Percentiles rank a stretch among this genome's conserved stretches.
Evolutionary conservation across 495 filamentous ascomycete species (phyloP).

Genomic region (Tuber melanosporum): DNA sequence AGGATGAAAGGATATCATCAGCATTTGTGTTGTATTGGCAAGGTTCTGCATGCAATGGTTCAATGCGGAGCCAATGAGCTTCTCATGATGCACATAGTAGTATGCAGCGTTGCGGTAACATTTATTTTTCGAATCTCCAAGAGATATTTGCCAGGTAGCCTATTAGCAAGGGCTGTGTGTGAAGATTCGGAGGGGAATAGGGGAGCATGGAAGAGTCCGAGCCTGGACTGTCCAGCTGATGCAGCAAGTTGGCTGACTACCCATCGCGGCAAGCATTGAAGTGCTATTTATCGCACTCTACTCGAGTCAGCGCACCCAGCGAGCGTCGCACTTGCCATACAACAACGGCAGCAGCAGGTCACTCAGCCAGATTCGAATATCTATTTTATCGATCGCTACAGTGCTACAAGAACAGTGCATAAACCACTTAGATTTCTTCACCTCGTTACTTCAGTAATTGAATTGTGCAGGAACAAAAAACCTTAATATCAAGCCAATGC

Average conservation of each 20-base stretch:
- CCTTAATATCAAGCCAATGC: not conserved
- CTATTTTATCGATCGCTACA: not conserved
- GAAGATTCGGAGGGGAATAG: not conserved
- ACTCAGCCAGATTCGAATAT: not conserved
- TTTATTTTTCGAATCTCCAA: constrained; percentile 3
- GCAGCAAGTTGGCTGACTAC: not conserved
- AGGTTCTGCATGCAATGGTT: not conserved
- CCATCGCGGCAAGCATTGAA: not conserved
- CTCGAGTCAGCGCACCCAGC: not conserved
- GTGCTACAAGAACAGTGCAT: not conserved
- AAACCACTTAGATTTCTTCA: not conserved
- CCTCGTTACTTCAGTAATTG: not conserved
- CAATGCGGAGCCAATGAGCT: not conserved
- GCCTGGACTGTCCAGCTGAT: not conserved
- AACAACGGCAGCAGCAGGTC: not conserved
- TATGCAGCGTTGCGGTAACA: constrained; percentile 4
- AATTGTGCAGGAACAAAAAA: not conserved
- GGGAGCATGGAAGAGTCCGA: not conserved
- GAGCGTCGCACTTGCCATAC: not conserved
- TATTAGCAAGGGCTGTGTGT: not conserved
- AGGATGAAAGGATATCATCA: not conserved
- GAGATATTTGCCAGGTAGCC: not conserved
- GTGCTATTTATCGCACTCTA: not conserved
- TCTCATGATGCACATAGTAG: not conserved
- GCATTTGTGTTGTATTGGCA: not conserved